A percentile compares a stretch with the other conserved stretches of the same genome.
Evolutionary conservation across 169 alveolate species (phyloP).

Genomic region (Ichthyophthirius multifiliis): DNA sequence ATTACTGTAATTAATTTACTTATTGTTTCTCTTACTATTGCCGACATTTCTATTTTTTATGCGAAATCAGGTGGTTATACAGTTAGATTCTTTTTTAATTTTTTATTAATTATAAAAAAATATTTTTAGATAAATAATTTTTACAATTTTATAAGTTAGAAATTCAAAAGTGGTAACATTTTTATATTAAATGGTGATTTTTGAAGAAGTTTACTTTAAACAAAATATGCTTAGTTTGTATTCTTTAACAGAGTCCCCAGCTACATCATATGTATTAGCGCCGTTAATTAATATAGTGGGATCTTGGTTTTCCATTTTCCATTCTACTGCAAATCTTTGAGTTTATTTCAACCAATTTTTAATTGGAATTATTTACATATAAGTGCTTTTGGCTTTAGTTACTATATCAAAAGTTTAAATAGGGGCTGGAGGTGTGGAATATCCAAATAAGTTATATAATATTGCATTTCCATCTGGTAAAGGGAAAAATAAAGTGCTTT

Average conservation of each 20-base stretch:
- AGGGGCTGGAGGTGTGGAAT: constrained; percentile 76
- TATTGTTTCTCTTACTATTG: constrained; percentile 81
- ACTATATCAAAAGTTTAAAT: constrained; percentile 53
- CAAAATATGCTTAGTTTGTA: constrained; percentile 79
- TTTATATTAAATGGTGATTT: constrained; percentile 73
- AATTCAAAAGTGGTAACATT: constrained; percentile 78
- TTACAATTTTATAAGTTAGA: constrained; percentile 58
- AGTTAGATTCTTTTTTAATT: constrained; percentile 36
- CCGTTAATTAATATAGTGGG: constrained; percentile 84
- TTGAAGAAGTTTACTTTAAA: constrained; percentile 65
- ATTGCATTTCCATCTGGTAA: constrained; percentile 89
- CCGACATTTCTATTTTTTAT: constrained; percentile 66
- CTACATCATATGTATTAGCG: constrained; percentile 86
- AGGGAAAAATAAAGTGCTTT: constrained; percentile 87
- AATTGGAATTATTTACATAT: constrained; percentile 67
- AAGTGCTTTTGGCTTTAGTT: constrained; percentile 74
- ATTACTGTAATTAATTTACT: constrained; percentile 79
- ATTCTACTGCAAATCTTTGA: constrained; percentile 83
- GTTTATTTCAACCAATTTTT: constrained; percentile 83
- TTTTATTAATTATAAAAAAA: not conserved
- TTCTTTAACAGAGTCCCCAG: constrained; percentile 79
- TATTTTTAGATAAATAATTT: not conserved
- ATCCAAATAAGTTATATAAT: constrained; percentile 80
- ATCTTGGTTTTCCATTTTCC: constrained; percentile 70
- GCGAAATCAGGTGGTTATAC: constrained; percentile 68